phyloP scores from a whole-genome alignment of 2,329 filamentous ascomycete species.

The Anisogramma anomala region DNA sequence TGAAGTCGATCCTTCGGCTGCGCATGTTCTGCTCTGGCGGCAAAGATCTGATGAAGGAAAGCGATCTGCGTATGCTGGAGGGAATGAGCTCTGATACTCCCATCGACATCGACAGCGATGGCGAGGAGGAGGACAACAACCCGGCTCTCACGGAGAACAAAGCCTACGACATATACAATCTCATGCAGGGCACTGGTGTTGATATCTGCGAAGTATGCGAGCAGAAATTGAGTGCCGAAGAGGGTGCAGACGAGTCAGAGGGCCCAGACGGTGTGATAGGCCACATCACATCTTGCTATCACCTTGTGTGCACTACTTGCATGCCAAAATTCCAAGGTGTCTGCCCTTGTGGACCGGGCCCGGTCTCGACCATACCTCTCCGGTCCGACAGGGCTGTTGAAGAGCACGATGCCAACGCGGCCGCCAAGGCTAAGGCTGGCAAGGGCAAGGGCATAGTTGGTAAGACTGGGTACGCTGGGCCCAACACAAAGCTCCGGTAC shows the following conservation, averaged over 20 bases:
- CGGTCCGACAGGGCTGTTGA: conserved; percentile 47
- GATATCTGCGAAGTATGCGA: conserved; percentile 64
- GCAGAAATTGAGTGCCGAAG: conserved; percentile 47
- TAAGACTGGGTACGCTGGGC: conserved; percentile 46
- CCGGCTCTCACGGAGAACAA: conserved; percentile 53
- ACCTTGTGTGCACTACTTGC: conserved; percentile 70
- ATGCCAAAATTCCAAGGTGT: conserved; percentile 48
- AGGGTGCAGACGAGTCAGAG: conserved; percentile 46
- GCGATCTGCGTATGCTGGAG: conserved; percentile 69
- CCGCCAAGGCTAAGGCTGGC: conserved; percentile 49
- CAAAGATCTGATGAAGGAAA: conserved; percentile 75
- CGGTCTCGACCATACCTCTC: conserved; percentile 41
- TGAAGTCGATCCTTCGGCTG: conserved; percentile 82
- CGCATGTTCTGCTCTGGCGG: conserved; percentile 88
- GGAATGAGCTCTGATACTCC: conserved; percentile 75
- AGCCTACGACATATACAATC: conserved; percentile 73
- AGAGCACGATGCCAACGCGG: conserved; percentile 43
- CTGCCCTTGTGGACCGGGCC: conserved; percentile 38
- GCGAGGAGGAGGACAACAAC: conserved; percentile 34
- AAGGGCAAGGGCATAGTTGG: conserved; percentile 28
- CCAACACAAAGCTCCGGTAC: conserved; percentile 83
- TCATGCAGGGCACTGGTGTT: conserved; percentile 72
- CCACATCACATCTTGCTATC: conserved; percentile 77
- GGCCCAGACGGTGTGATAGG: conserved; percentile 56
- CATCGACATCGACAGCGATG: conserved; percentile 78